Percentiles rank a stretch among this genome's conserved stretches.
phyloP scores from a whole-genome alignment of 2,329 filamentous ascomycete genomes.

The Blastomyces percursus region DNA sequence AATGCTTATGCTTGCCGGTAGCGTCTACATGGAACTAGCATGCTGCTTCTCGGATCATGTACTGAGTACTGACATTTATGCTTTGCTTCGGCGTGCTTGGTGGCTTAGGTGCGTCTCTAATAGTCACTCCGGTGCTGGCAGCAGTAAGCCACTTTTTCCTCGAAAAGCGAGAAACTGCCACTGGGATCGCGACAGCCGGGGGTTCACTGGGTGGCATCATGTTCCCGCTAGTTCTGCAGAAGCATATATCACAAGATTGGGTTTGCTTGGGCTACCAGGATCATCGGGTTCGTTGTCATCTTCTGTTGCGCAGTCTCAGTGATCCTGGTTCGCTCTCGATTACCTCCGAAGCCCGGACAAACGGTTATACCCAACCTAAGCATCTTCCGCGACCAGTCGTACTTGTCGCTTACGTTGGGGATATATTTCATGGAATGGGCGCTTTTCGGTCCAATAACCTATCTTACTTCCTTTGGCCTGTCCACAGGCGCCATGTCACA shows the following conservation, averaged over 20 bases:
- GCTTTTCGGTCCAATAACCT: conserved; percentile 50
- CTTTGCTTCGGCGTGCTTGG: conserved; percentile 27
- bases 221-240: conserved; percentile 27
- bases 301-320: conserved; percentile 7
- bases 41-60: neutral
- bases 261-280: conserved; percentile 16
- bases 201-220: conserved; percentile 27
- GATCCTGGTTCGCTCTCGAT: conserved; percentile 9
- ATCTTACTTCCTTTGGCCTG: conserved; percentile 37
- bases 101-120: conserved; percentile 22
- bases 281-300: conserved; percentile 13
- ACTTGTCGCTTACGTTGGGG: conserved; percentile 34
- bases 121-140: conserved; percentile 25
- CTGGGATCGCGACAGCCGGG: conserved; percentile 26
- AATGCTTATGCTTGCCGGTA: conserved; percentile 21
- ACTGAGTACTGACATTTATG: conserved; percentile 29
- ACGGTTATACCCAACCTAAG: conserved; percentile 37
- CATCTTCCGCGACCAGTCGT: conserved; percentile 37
- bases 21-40: conserved; percentile 17
- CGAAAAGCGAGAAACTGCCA: conserved; percentile 22
- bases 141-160: conserved; percentile 28
- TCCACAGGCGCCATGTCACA: conserved; percentile 36
- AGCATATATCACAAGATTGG: conserved; percentile 22
- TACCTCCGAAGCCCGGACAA: conserved; percentile 29
- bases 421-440: conserved; percentile 48